Conservation (phyloP, 345 rosid species). For the Gossypium sturtianum region DNA sequence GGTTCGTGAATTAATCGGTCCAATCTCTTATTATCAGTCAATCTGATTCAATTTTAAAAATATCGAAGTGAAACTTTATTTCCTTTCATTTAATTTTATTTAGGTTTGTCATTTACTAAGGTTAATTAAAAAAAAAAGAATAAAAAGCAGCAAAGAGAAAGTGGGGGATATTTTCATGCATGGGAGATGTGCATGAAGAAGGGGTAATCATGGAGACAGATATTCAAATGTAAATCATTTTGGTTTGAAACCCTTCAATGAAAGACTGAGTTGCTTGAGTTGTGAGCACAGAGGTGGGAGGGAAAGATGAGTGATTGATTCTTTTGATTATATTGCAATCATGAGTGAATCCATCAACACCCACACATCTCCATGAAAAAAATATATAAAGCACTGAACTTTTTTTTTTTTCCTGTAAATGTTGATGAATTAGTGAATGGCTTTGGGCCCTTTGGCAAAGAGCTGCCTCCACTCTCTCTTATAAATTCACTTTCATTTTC, state of each 20-base stretch:
- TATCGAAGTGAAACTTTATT: too few relatives aligned
- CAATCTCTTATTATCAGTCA: too few relatives aligned
- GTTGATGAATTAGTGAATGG: constrained; percentile 14
- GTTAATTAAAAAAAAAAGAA: too few relatives aligned
- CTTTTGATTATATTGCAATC: constrained; percentile 38
- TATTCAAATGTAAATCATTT: constrained; percentile 49
- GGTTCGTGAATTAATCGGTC: too few relatives aligned
- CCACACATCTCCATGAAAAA: not conserved
- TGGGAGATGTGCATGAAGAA: constrained; percentile 41
- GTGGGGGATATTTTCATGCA: constrained; percentile 19
- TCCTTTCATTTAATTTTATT: not conserved
- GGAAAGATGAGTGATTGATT: constrained; percentile 1
- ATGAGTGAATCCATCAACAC: constrained; percentile 34
- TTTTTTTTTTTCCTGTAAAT: not conserved
- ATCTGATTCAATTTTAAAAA: too few relatives aligned
- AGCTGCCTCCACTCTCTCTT: not conserved
- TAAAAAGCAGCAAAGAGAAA: too few relatives aligned
- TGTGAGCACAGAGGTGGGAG: constrained; percentile 7
- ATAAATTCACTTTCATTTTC: constrained; percentile 15
- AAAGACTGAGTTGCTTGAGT: constrained; percentile 20
- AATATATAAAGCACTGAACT: not conserved
- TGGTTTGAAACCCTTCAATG: constrained; percentile 21
- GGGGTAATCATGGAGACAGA: constrained; percentile 38
- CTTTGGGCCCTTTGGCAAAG: constrained; percentile 1
- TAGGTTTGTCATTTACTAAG: not conserved